Percentiles rank a stretch among this genome's conserved stretches.
Evolutionary conservation across 495 filamentous ascomycete genomes (phyloP).

Genomic region (Neurospora africana): DNA sequence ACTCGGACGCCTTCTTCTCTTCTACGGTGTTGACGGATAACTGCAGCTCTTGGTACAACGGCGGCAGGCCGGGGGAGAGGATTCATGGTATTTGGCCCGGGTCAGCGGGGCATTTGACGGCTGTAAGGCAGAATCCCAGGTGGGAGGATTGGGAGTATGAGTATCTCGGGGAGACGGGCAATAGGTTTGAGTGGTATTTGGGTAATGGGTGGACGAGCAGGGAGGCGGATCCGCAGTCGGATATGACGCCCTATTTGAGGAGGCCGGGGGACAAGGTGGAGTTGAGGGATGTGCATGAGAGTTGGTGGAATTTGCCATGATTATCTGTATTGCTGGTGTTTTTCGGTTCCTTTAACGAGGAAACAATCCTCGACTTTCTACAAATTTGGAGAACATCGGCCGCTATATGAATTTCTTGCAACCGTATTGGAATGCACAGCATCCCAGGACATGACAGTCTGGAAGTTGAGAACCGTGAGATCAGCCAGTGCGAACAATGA

Average conservation of each 20-base stretch:
- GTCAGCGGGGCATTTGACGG: conserved; percentile 46
- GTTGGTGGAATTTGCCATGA: conserved; percentile 29
- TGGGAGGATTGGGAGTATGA: conserved; percentile 68
- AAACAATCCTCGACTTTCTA: background rate
- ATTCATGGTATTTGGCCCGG: conserved; percentile 61
- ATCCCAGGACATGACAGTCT: background rate
- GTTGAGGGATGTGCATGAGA: conserved; percentile 32
- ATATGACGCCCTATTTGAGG: conserved; percentile 32
- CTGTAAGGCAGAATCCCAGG: conserved; percentile 46
- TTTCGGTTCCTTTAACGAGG: background rate
- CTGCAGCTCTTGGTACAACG: conserved; percentile 63
- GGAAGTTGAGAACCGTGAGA: background rate
- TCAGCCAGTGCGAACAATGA: background rate
- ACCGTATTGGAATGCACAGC: background rate
- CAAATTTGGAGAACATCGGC: background rate
- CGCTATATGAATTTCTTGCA: background rate
- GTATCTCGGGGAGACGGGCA: conserved; percentile 34
- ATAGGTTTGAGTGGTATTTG: conserved; percentile 35
- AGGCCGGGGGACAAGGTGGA: conserved; percentile 22
- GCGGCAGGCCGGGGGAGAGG: conserved; percentile 43
- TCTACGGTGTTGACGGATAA: conserved; percentile 51
- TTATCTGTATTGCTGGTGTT: background rate
- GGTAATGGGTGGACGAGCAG: conserved; percentile 32
- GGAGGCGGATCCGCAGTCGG: conserved; percentile 25
- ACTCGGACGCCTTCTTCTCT: conserved; percentile 51